These are phyloP conservation scores for Erysimum pusillum DNA, from an alignment of 441 rosid species.

Conservation along the genomic window DNA sequence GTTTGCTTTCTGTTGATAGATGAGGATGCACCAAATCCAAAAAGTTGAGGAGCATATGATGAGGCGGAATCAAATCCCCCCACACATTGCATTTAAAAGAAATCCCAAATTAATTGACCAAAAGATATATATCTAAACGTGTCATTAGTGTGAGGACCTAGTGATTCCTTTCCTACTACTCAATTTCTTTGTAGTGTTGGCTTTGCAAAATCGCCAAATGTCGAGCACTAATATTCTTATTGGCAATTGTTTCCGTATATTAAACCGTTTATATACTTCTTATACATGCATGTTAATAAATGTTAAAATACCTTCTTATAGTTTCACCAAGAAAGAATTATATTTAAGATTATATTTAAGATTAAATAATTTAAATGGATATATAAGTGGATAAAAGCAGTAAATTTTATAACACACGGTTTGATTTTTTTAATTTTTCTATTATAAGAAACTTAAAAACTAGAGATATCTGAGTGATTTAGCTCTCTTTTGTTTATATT, in stretches of 20 bases:
- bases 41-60: background rate
- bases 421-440: too few species aligned
- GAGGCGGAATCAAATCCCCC: conserved; percentile 32
- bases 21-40: conserved; percentile 30
- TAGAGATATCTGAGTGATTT: too few species aligned
- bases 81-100: background rate
- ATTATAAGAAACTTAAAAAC: too few species aligned
- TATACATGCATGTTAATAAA: background rate
- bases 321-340: background rate
- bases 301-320: background rate
- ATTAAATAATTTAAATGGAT: too few species aligned
- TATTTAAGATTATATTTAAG: too few species aligned
- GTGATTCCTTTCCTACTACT: conserved; percentile 10
- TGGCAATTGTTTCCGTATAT: conserved; percentile 8
- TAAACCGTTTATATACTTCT: background rate
- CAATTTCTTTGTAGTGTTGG: conserved; percentile 11
- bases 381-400: too few species aligned
- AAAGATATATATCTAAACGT: conserved; percentile 27
- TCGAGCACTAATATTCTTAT: conserved; percentile 10
- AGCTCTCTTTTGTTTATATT: too few species aligned
- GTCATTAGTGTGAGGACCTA: conserved; percentile 18
- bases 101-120: conserved; percentile 13
- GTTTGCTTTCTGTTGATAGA: conserved; percentile 9
- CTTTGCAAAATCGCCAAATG: conserved; percentile 37
- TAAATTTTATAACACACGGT: too few species aligned